Percentiles rank a stretch among this genome's conserved stretches.
Evolutionary conservation across 257 asterid genomes (phyloP).

Genomic region (Solanum habrochaites): DNA sequence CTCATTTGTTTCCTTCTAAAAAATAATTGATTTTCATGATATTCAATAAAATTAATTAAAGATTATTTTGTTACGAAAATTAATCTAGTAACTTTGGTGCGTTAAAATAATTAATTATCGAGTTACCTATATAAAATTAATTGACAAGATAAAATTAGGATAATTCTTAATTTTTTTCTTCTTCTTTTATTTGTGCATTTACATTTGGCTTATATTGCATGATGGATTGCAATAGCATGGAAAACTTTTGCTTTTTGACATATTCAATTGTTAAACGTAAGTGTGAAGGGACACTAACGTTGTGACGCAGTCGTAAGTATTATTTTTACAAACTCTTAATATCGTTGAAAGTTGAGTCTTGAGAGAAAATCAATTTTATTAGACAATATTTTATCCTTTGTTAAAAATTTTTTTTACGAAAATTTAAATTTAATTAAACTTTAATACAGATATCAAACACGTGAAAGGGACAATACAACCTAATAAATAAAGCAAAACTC

Average conservation of each 20-base stretch:
- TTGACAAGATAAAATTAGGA: neutral
- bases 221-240: neutral
- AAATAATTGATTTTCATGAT: neutral
- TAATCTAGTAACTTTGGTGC: neutral
- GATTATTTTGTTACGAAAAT: neutral
- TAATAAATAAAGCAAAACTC: neutral
- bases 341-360: too few species aligned
- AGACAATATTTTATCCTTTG: rapidly evolving
- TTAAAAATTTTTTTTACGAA: rapidly evolving
- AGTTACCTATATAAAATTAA: neutral
- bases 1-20: neutral
- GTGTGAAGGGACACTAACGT: rapidly evolving
- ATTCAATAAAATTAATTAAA: neutral
- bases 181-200: too few species aligned
- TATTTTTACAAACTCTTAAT: too few species aligned
- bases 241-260: neutral
- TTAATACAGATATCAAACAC: neutral
- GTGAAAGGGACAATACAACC: neutral
- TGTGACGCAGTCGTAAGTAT: neutral
- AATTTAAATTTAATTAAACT: neutral
- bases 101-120: neutral
- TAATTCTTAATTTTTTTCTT: too few species aligned
- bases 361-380: neutral
- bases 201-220: neutral
- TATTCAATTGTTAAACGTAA: neutral